A percentile compares a stretch with the other conserved stretches of the same genome.
Conservation (phyloP, 2,329 filamentous ascomycete genomes). For the Alternaria sp. region DNA sequence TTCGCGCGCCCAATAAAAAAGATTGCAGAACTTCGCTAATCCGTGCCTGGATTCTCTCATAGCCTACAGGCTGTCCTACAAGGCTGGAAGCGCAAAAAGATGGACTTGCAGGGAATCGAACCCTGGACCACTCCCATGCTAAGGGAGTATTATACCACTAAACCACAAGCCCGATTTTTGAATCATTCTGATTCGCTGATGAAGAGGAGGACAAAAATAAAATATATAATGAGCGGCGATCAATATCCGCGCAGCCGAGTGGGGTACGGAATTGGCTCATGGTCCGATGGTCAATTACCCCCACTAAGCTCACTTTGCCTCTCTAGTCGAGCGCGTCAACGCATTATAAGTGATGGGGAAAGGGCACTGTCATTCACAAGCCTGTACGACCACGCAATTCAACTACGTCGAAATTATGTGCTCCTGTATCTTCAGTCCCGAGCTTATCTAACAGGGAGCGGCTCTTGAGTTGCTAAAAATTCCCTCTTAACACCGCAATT, state of each 20-base stretch:
- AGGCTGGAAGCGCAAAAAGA: constrained; percentile 1
- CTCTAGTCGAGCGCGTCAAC: no score
- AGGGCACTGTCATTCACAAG: neutral
- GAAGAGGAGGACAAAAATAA: no score
- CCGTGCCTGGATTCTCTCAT: neutral
- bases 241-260: no score
- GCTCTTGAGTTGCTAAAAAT: neutral
- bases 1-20: neutral
- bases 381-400: neutral
- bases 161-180: constrained; percentile 26
- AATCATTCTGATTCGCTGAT: neutral
- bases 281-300: no score
- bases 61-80: neutral
- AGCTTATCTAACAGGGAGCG: neutral
- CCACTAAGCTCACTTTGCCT: no score
- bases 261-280: fast-evolving
- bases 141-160: constrained; percentile 35
- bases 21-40: neutral
- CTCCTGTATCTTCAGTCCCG: neutral
- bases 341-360: fast-evolving
- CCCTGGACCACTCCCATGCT: constrained; percentile 29
- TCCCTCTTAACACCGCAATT: no score
- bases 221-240: no score
- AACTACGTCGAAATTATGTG: neutral
- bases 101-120: constrained; percentile 20